Percentiles rank a stretch among this genome's conserved stretches.
Conservation (phyloP, 176 grass and related monocot species). For the Ensete ventricosum region DNA sequence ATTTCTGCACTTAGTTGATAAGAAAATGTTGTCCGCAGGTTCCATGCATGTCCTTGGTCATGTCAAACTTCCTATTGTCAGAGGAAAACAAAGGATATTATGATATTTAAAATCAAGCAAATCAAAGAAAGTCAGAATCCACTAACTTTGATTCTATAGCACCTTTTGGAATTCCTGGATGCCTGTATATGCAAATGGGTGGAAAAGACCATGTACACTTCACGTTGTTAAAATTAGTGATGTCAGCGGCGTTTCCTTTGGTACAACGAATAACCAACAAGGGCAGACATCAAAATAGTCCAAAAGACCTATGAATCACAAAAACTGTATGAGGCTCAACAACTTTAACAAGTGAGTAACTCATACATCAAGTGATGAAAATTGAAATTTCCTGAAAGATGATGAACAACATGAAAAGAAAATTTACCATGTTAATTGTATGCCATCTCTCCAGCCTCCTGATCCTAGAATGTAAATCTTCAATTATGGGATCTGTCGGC, state of each 20-base stretch:
- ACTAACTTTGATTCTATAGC: background rate
- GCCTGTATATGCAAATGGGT: background rate
- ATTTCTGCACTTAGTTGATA: background rate
- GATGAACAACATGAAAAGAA: conserved; percentile 1
- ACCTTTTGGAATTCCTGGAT: background rate
- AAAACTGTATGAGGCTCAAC: too few relatives aligned
- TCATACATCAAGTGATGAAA: background rate
- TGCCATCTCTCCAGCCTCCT: conserved; percentile 94
- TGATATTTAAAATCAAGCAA: background rate
- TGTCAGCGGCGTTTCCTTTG: conserved; percentile 58
- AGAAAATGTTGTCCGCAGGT: background rate
- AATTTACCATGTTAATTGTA: conserved; percentile 80
- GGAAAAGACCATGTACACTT: background rate
- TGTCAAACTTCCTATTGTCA: background rate
- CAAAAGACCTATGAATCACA: conserved; percentile 55
- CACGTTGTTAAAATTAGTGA: background rate
- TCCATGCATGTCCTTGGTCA: background rate
- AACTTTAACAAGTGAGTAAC: background rate
- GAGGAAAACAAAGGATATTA: background rate
- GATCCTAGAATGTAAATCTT: conserved; percentile 89
- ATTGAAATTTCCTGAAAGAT: background rate
- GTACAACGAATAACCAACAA: conserved; percentile 93
- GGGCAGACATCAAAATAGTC: conserved; percentile 80
- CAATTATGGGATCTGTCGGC: conserved; percentile 57
- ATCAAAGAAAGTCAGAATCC: background rate